A percentile compares a stretch with the other conserved stretches of the same genome.
These are phyloP conservation scores for Neurospora sp. DNA, from an alignment of 495 filamentous ascomycete genomes.

Conservation along the genomic window DNA sequence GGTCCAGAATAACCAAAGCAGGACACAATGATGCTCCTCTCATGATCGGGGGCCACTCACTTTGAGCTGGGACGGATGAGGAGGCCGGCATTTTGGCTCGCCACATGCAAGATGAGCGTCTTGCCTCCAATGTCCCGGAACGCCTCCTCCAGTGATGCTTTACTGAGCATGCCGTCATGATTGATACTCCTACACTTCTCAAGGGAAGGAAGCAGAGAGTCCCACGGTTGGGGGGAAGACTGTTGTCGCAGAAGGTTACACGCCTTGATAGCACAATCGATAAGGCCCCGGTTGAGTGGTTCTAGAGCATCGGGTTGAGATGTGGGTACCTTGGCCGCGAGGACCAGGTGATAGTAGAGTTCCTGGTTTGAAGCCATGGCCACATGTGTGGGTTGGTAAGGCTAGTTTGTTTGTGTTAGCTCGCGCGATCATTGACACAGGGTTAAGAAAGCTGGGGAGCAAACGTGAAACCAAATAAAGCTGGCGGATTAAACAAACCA, in stretches of 20 bases:
- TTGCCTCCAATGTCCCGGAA: background rate
- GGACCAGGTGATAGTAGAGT: background rate
- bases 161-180: background rate
- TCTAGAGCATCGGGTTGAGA: background rate
- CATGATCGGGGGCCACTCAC: constrained; percentile 24
- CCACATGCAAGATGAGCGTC: background rate
- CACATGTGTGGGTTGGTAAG: background rate
- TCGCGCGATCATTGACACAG: background rate
- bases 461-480: background rate
- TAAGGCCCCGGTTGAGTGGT: background rate
- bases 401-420: background rate
- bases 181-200: background rate
- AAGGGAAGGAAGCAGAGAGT: background rate
- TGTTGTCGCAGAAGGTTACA: background rate
- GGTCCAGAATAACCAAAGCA: background rate
- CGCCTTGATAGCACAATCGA: background rate
- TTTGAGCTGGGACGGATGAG: constrained; percentile 30
- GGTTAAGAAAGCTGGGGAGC: background rate
- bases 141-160: background rate
- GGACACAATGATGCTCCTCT: background rate
- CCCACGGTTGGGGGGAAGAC: background rate
- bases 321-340: background rate
- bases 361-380: background rate
- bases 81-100: constrained; percentile 47
- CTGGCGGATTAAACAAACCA: background rate